Base-by-base conservation (phyloP, 108 stramenopile genomes). In the Skeletonema potamos region DNA sequence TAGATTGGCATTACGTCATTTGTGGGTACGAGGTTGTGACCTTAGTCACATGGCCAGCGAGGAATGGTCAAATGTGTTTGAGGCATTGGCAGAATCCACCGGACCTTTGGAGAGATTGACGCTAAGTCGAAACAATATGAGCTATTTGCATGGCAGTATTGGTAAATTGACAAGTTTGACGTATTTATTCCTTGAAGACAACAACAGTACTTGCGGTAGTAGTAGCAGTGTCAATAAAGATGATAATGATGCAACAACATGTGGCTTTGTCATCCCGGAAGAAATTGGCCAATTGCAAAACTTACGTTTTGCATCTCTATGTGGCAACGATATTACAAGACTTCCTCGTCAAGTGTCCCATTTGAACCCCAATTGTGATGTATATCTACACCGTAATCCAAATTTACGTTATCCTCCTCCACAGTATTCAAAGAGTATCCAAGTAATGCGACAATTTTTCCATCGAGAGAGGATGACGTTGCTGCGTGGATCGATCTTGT, bases 141-240 rank as follows among this genome's bases (percentile, higher is more conserved):
- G 59, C 11, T 73, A 51, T 56, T 62, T 79, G 65, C 71, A 73
- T 28, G 51, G 72, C 3, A 46, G 54, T 12, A 68, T 79, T 68
- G 72, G 72, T 3, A 73, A 68, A 43, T 55, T 79, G 46, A 62
- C 65, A 37, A 68, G 51, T 60, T 54, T 79, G 48, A 73, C 48
- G 17, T 79, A 73, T 64, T 44, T 79, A n/a, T 79, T 79, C 62
- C 58, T 79, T 5, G 77, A 79, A 18, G 77, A 79, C 28, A 79
- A 73, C 44, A 22, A 39, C 15, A 7, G 3, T 22, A 9, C 11
- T 34, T 37, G 18, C 6, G n/a, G 22, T 6, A 6, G 43, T 55
- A 10, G 18, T 10, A 6, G 13, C 34, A 32, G 7, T 10, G n/a
- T n/a, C n/a, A 56, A 1, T 9, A 56, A 9, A 56, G 2, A 18